phyloP scores from a whole-genome alignment of 1,139 yeast genomes.

The Scheffersomyces cryptocercus region DNA sequence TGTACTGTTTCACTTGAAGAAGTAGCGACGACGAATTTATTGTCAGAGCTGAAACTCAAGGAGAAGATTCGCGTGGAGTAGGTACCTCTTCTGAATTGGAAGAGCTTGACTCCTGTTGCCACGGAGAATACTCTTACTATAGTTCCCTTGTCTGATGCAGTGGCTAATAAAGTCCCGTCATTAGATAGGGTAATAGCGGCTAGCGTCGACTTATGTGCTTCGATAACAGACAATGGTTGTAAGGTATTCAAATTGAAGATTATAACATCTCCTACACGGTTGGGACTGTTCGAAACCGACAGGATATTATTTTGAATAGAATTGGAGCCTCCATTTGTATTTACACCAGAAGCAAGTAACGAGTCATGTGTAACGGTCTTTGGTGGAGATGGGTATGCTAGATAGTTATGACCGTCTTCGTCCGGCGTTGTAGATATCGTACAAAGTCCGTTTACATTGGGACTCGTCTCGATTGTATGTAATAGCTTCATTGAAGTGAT shows the following conservation, averaged over 20 bases:
- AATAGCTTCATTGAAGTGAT: constrained; percentile 82
- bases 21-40: constrained; percentile 75
- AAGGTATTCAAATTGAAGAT: constrained; percentile 74
- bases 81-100: constrained; percentile 92
- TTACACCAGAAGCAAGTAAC: constrained; percentile 42
- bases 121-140: constrained; percentile 87
- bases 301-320: constrained; percentile 43
- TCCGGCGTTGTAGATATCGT: constrained; percentile 62
- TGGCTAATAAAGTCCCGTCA: constrained; percentile 84
- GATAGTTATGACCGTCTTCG: constrained; percentile 51
- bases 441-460: constrained; percentile 62
- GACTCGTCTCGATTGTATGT: constrained; percentile 83
- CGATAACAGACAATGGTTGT: constrained; percentile 86
- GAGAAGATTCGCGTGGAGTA: constrained; percentile 90
- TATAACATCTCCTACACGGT: constrained; percentile 82
- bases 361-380: constrained; percentile 48
- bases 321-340: constrained; percentile 48
- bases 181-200: constrained; percentile 76
- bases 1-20: constrained; percentile 94
- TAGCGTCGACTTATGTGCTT: constrained; percentile 86
- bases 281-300: constrained; percentile 47
- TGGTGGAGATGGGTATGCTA: constrained; percentile 90
- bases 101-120: constrained; percentile 76
- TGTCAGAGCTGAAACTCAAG: constrained; percentile 74
- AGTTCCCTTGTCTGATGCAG: constrained; percentile 96